These are phyloP conservation scores for Lasiosphaeria ovina DNA, from an alignment of 495 filamentous ascomycete species.

Conservation along the genomic window DNA sequence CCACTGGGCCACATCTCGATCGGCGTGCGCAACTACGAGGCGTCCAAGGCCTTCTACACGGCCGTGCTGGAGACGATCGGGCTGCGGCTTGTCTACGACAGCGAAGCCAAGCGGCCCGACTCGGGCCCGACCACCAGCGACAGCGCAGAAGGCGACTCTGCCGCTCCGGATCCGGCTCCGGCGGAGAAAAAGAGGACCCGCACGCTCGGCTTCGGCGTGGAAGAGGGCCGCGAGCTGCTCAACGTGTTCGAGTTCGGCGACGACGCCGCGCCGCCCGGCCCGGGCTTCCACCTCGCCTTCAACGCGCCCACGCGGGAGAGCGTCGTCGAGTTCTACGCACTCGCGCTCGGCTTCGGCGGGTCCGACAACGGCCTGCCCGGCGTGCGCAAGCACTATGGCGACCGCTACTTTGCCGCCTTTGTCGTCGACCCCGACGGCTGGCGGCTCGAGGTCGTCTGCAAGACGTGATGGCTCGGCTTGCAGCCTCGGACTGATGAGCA, in stretches of 20 bases:
- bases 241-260: constrained; percentile 35
- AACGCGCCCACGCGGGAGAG: constrained; percentile 31
- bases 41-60: constrained; percentile 35
- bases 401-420: constrained; percentile 43
- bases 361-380: constrained; percentile 38
- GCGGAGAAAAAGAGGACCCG: constrained; percentile 13
- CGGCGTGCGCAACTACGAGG: constrained; percentile 26
- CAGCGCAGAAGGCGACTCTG: neutral
- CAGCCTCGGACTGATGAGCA: neutral
- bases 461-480: neutral
- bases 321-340: constrained; percentile 40
- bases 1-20: constrained; percentile 38
- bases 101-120: constrained; percentile 16
- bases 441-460: constrained; percentile 41
- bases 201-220: constrained; percentile 34
- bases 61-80: constrained; percentile 30
- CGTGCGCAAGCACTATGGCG: constrained; percentile 33
- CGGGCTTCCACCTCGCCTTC: constrained; percentile 38
- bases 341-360: constrained; percentile 36
- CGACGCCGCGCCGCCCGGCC: constrained; percentile 21
- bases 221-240: constrained; percentile 26
- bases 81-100: constrained; percentile 36
- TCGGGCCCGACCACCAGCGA: neutral
- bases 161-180: neutral
- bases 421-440: constrained; percentile 43